Conservation (phyloP, 331 rosid genomes). For the Erythrophleum ivorense region DNA sequence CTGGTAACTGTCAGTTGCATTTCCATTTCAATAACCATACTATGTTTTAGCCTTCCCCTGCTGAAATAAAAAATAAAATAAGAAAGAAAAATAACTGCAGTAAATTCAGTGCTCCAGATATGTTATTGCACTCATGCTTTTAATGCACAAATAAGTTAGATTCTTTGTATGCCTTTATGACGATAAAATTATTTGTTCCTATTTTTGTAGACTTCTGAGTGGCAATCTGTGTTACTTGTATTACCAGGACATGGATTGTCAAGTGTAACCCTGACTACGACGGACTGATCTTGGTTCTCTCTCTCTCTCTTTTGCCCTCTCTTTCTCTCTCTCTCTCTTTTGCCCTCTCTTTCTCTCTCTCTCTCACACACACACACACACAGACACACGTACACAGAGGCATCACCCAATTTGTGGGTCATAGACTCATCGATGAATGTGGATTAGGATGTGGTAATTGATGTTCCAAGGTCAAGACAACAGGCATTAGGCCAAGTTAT, state of each 20-base stretch:
- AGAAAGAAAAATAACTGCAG: conserved; percentile 6
- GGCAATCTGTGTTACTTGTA: conserved; percentile 41
- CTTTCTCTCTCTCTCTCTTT: conserved; percentile 21
- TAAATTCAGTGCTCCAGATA: conserved; percentile 21
- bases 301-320: conserved; percentile 50
- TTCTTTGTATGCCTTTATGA: conserved; percentile 16
- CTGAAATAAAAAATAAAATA: conserved; percentile 2
- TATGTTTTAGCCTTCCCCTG: neutral
- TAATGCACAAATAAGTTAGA: conserved; percentile 2
- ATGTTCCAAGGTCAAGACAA: neutral
- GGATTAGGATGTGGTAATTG: neutral
- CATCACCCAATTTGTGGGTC: neutral
- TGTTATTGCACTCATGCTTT: conserved; percentile 21
- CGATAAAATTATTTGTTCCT: conserved; percentile 9
- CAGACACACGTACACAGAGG: neutral
- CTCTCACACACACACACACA: too few relatives aligned
- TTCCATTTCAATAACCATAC: conserved; percentile 25
- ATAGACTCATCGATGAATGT: neutral
- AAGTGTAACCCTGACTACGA: conserved; percentile 88
- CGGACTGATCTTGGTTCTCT: conserved; percentile 75
- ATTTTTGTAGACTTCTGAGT: conserved; percentile 46
- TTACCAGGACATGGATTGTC: conserved; percentile 89
- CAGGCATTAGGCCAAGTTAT: neutral
- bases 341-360: too few relatives aligned
- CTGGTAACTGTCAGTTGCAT: conserved; percentile 61